Conservation (phyloP, 192 early-diverging fungal species). For the Chytriomyces hyalinus region DNA sequence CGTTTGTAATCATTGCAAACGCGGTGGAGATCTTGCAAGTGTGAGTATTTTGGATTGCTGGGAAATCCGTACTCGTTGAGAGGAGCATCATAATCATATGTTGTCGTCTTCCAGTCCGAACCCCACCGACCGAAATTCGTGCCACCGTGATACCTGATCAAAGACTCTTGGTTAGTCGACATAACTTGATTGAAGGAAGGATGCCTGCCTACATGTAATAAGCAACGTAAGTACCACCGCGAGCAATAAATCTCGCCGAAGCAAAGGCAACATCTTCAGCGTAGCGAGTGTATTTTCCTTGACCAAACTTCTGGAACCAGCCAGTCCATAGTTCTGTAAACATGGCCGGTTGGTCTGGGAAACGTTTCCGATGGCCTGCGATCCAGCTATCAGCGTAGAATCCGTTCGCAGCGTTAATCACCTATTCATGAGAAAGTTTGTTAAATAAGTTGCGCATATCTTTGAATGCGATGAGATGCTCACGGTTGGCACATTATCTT, state of each 20-base stretch:
- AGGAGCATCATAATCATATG: constrained; percentile 60
- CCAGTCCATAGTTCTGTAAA: constrained; percentile 67
- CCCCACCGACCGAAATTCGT: constrained; percentile 65
- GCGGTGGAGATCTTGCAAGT: constrained; percentile 37
- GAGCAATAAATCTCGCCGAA: constrained; percentile 59
- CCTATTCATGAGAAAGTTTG: constrained; percentile 15
- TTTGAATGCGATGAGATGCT: constrained; percentile 18
- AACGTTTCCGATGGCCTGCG: constrained; percentile 15
- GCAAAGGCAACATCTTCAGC: constrained; percentile 65
- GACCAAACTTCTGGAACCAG: constrained; percentile 65
- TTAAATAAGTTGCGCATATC: background rate
- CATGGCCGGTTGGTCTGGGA: constrained; percentile 56
- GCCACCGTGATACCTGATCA: constrained; percentile 68
- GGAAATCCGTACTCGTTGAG: constrained; percentile 51
- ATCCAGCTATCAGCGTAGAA: constrained; percentile 62
- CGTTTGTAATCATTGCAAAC: constrained; percentile 18
- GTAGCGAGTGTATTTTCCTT: constrained; percentile 50
- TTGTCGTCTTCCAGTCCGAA: constrained; percentile 44
- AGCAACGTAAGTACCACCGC: constrained; percentile 60
- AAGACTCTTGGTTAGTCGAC: background rate
- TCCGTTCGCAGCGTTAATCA: constrained; percentile 58
- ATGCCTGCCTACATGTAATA: constrained; percentile 56
- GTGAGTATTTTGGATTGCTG: constrained; percentile 39
- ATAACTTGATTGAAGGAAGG: background rate
- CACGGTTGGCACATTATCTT: constrained; percentile 45